Conservation (phyloP, 2,329 filamentous ascomycete species). For the Trichoderma lentiforme region DNA sequence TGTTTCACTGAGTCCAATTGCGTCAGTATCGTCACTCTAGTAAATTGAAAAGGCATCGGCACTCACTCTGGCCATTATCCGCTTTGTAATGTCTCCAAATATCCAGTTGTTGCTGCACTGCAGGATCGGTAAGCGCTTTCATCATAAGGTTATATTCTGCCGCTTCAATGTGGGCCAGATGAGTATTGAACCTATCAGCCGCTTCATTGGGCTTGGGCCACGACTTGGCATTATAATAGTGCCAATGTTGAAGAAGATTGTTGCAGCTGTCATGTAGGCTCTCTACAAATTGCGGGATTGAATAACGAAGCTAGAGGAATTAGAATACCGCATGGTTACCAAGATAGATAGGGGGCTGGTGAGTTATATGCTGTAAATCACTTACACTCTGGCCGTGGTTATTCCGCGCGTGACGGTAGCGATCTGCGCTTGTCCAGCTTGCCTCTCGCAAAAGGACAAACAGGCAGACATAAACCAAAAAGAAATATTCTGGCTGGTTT, state of each 20-base stretch:
- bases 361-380: not conserved
- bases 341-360: not conserved
- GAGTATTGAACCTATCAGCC: conserved; percentile 25
- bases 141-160: conserved; percentile 35
- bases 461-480: conserved; percentile 36
- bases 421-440: conserved; percentile 39
- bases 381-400: conserved; percentile 31
- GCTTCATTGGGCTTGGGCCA: conserved; percentile 30
- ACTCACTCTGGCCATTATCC: conserved; percentile 26
- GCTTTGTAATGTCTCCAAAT: conserved; percentile 26
- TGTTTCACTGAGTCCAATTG: not conserved
- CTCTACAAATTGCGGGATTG: conserved; percentile 41
- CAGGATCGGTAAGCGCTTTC: conserved; percentile 26
- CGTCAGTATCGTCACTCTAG: not conserved
- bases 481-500: conserved; percentile 31
- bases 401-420: conserved; percentile 41
- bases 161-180: conserved; percentile 29
- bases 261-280: conserved; percentile 45
- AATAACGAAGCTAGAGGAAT: conserved; percentile 32
- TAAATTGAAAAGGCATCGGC: not conserved
- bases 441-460: conserved; percentile 45
- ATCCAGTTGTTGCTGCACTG: conserved; percentile 26
- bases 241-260: conserved; percentile 48
- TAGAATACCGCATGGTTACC: not conserved
- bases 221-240: conserved; percentile 44